Conservation (phyloP, 164 flowering plant species). For the Dillenia suffruticosa region DNA sequence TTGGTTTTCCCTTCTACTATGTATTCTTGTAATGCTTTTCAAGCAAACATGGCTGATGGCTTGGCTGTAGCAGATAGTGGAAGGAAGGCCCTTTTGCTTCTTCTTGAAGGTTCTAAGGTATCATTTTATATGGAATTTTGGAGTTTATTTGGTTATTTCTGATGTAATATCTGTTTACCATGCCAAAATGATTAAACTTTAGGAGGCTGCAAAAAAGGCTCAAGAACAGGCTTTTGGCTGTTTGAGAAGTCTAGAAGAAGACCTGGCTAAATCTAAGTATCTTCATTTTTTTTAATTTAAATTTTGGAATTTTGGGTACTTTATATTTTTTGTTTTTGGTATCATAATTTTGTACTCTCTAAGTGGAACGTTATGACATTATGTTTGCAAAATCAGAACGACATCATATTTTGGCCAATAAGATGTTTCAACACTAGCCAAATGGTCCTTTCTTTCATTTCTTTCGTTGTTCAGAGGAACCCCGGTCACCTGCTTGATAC, state of each 20-base stretch:
- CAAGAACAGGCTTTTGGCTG: slow-evolving; percentile 54
- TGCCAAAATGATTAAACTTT: slow-evolving; percentile 2
- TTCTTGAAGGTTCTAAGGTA: slow-evolving; percentile 71
- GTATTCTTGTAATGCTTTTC: too few species aligned
- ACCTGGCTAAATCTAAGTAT: slow-evolving; percentile 60
- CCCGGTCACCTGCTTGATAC: too few species aligned
- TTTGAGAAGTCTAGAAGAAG: slow-evolving; percentile 63
- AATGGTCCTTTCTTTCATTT: too few species aligned
- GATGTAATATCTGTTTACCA: not conserved
- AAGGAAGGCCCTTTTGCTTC: slow-evolving; percentile 40
- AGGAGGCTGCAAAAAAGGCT: slow-evolving; percentile 58
- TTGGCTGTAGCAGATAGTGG: slow-evolving; percentile 35
- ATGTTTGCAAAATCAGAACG: too few species aligned
- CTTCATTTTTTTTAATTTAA: too few species aligned
- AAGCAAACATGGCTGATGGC: too few species aligned
- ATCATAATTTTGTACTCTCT: not conserved
- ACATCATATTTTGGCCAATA: too few species aligned
- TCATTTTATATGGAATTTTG: not conserved
- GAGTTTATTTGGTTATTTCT: not conserved
- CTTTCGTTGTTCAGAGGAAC: too few species aligned
- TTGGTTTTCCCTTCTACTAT: too few species aligned
- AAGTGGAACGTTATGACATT: too few species aligned
- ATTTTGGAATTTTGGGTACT: too few species aligned
- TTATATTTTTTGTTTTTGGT: not conserved
- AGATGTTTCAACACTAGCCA: too few species aligned